Evolutionary conservation across 805 yeast species (phyloP).

Genomic region (Candida loeiensis): DNA sequence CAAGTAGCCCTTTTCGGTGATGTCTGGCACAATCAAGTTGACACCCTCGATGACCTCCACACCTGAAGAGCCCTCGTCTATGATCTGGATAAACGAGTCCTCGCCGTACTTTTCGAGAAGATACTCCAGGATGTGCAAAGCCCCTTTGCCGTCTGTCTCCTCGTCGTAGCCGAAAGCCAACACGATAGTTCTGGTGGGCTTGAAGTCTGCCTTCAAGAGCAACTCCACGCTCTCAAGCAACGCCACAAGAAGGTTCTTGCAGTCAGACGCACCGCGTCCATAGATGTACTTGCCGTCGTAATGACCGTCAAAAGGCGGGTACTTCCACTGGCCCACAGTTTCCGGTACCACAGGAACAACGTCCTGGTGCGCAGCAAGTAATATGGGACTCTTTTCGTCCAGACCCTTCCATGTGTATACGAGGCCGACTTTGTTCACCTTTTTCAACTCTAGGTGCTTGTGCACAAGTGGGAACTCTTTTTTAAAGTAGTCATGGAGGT

Average conservation of each 20-base stretch:
- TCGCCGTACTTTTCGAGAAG: slow-evolving; percentile 38
- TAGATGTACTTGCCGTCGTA: slow-evolving; percentile 30
- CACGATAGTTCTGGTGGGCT: slow-evolving; percentile 42
- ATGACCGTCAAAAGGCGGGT: slow-evolving; percentile 36
- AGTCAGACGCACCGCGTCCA: slow-evolving; percentile 37
- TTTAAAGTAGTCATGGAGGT: slow-evolving; percentile 30
- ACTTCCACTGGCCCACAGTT: slow-evolving; percentile 36
- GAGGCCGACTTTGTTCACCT: slow-evolving; percentile 35
- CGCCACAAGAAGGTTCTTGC: slow-evolving; percentile 44
- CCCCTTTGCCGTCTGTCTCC: slow-evolving; percentile 44
- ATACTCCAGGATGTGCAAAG: slow-evolving; percentile 30
- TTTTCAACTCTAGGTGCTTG: slow-evolving; percentile 29
- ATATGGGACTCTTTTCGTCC: slow-evolving; percentile 29
- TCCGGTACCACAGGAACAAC: slow-evolving; percentile 41
- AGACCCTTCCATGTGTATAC: slow-evolving; percentile 39
- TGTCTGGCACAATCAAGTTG: slow-evolving; percentile 42
- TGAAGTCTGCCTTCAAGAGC: slow-evolving; percentile 30
- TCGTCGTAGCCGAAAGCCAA: slow-evolving; percentile 52
- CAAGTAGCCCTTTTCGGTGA: slow-evolving; percentile 48
- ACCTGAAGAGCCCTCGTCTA: slow-evolving; percentile 41
- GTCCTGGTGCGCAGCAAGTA: slow-evolving; percentile 40
- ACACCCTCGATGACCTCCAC: slow-evolving; percentile 27
- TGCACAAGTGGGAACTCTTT: slow-evolving; percentile 33
- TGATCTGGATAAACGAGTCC: slow-evolving; percentile 40
- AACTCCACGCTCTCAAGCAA: slow-evolving; percentile 37